phyloP scores from a whole-genome alignment of 2,329 filamentous ascomycete species.

The Diaporthe caulivora region DNA sequence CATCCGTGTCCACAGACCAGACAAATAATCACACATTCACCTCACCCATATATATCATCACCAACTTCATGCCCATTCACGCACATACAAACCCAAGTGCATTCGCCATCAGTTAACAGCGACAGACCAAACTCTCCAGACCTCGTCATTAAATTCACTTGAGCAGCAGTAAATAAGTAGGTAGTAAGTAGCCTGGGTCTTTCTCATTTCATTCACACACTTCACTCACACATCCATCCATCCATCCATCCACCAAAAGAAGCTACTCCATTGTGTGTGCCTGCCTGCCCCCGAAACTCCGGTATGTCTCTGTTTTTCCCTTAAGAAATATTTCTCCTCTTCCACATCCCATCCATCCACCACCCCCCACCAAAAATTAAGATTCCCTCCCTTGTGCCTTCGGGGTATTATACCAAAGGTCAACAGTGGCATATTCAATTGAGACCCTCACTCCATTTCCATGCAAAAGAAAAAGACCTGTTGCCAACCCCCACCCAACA shows the following conservation, averaged over 20 bases:
- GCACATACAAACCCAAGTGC: too few species aligned
- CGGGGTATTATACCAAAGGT: constrained; percentile 8
- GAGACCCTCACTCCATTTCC: constrained; percentile 25
- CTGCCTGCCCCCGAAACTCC: not conserved
- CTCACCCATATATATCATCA: too few species aligned
- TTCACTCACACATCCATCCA: not conserved
- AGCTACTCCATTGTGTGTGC: not conserved
- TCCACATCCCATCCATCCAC: too few species aligned
- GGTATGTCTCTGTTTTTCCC: constrained; percentile 2
- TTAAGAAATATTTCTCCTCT: not conserved
- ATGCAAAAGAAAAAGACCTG: constrained; percentile 14
- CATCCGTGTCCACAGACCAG: too few species aligned
- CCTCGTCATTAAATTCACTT: not conserved
- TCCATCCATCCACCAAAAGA: not conserved
- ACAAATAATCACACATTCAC: too few species aligned
- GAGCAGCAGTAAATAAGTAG: not conserved
- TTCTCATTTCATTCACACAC: constrained; percentile 12
- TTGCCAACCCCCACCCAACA: not conserved
- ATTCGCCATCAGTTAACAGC: too few species aligned
- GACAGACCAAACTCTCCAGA: too few species aligned
- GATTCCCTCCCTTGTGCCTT: not conserved
- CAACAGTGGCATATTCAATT: constrained; percentile 23
- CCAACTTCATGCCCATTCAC: too few species aligned
- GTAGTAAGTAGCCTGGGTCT: not conserved
- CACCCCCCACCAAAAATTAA: not conserved